Evolutionary conservation across 2,329 filamentous ascomycete genomes (phyloP), one percentile per base, ranked within the genome.

Genomic region (Tolypocladium ophioglossoides): DNA sequence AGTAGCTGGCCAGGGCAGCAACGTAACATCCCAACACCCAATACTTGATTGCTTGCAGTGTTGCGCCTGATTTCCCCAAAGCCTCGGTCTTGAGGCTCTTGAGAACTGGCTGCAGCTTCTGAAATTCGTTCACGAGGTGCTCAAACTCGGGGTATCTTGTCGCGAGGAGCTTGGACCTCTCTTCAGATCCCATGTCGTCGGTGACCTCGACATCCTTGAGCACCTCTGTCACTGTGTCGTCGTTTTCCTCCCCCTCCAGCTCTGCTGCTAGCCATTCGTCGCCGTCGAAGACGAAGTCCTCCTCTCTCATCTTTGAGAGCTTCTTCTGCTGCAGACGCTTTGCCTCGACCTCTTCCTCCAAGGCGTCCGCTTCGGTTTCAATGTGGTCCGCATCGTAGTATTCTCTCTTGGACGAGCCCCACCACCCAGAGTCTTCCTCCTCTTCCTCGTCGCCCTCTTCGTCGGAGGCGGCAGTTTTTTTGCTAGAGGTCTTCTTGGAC

Each of bases 211-310:
- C 67, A 62, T 95, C 87, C 52, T 90, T 89, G 49, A 97, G 76
- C n/a, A 91, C 82, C 67, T 97, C 90, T 4, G 85, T 94, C 14
- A 95, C 82, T n/a, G 85, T 79, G 18, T 83, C 80, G 59, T 73
- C 75, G 55, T 75, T 74, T 37, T 76, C 74, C 2, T 76, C 74
- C 1, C 73, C 74, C 24, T 76, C 74, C 18, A 75, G 75, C 3
- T 77, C 78, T 18, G 77, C 73, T 30, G 79, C 82, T 39, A 85
- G 68, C 94, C 92, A 97, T 61, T 95, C 91, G 44, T 83, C 80
- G 64, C 95, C 89, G 63, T 97, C 91, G 60, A 97, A 95, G 10
- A 90, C 86, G 65, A 96, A 99, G 67, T 99, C 94, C 40, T 87
- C 87, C 61, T 95, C 91, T 7, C 84, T 82, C 88, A 99, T 94